Conservation (phyloP, 2,329 filamentous ascomycete genomes). For the Aspergillus cejpii region DNA sequence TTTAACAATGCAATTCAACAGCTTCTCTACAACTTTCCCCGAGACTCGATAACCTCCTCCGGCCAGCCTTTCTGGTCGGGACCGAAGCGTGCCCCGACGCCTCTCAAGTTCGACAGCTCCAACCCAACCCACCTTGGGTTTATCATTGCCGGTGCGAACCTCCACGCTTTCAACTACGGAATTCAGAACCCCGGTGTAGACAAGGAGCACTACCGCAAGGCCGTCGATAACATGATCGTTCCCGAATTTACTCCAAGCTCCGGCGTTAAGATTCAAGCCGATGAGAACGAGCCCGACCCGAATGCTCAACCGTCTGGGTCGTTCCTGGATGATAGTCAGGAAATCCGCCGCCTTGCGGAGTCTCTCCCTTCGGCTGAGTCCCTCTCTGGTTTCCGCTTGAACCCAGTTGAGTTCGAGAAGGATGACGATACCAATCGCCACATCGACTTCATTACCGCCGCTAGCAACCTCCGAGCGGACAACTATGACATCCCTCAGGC, state of each 20-base stretch:
- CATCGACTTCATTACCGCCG: conserved; percentile 97
- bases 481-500: conserved; percentile 96
- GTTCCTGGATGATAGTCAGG: conserved; percentile 63
- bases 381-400: conserved; percentile 79
- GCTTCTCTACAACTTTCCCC: conserved; percentile 93
- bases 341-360: conserved; percentile 64
- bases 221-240: conserved; percentile 87
- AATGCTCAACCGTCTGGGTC: conserved; percentile 56
- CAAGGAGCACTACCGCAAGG: conserved; percentile 65
- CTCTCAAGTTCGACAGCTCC: conserved; percentile 77
- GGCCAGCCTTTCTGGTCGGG: conserved; percentile 97
- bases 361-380: conserved; percentile 71
- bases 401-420: conserved; percentile 95
- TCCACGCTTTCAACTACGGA: conserved; percentile 96
- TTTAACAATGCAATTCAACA: conserved; percentile 97
- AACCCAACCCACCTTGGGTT: conserved; percentile 86
- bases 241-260: conserved; percentile 89
- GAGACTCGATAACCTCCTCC: conserved; percentile 79
- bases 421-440: conserved; percentile 97
- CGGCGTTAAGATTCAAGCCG: conserved; percentile 91
- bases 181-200: conserved; percentile 76
- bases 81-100: conserved; percentile 89
- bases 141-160: conserved; percentile 77
- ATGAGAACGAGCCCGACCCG: conserved; percentile 90
- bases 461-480: conserved; percentile 90